phyloP scores from a whole-genome alignment of 1,284 basidiomycete species.

The Macrocystidia cucumis region DNA sequence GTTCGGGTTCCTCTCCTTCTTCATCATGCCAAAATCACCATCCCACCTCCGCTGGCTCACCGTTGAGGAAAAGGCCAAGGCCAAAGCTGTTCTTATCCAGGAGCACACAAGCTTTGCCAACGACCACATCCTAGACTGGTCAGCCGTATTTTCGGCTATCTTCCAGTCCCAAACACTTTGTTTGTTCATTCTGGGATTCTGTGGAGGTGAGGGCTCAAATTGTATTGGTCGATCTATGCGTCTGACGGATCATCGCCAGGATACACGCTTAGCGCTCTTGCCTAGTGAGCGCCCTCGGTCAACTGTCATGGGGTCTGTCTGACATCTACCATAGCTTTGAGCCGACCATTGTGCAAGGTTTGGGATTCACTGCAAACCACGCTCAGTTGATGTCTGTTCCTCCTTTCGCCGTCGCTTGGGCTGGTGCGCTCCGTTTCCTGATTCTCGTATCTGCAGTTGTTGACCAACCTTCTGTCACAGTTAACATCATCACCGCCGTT shows the following conservation, averaged over 20 bases:
- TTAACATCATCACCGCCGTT: conserved; percentile 2
- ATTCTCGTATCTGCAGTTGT: neutral
- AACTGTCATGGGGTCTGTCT: neutral
- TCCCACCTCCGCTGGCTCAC: conserved; percentile 34
- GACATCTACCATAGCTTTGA: conserved; percentile 24
- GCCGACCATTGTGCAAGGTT: conserved; percentile 30
- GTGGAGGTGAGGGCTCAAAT: too few relatives aligned
- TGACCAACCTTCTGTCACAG: conserved; percentile 1
- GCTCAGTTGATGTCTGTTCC: conserved; percentile 32
- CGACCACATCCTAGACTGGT: conserved; percentile 15
- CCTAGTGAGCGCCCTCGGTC: conserved; percentile 8
- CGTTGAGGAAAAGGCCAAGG: conserved; percentile 15
- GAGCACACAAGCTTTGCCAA: conserved; percentile 12
- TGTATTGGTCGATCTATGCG: too few relatives aligned
- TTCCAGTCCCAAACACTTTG: too few relatives aligned
- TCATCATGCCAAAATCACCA: conserved; percentile 40
- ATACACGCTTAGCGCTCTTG: conserved; percentile 11
- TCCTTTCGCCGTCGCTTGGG: conserved; percentile 26
- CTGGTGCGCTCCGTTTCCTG: conserved; percentile 13
- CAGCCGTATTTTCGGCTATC: conserved; percentile 15
- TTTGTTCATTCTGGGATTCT: too few relatives aligned
- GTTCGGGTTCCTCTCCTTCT: conserved; percentile 33
- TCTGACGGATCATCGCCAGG: conserved; percentile 5
- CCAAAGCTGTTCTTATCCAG: conserved; percentile 12
- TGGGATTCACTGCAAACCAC: conserved; percentile 23